phyloP scores from a whole-genome alignment of 345 rosid species.

The Raphanus sativus region DNA sequence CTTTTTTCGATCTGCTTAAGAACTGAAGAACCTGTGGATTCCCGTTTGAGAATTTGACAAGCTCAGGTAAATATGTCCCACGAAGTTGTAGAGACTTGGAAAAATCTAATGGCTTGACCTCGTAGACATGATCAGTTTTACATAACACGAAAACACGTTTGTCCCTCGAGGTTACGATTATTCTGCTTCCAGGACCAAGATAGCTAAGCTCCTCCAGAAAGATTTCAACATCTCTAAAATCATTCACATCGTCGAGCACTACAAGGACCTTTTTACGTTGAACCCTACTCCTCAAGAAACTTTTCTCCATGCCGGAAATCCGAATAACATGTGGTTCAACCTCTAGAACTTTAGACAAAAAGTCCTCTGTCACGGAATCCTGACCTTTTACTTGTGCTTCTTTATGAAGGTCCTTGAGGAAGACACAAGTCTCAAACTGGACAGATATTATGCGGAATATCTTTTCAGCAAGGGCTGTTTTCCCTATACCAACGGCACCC shows the following conservation, averaged over 20 bases:
- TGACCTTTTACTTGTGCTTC: not conserved
- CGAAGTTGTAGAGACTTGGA: not conserved
- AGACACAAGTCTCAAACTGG: conserved; percentile 42
- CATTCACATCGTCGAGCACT: conserved; percentile 36
- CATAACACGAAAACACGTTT: not conserved
- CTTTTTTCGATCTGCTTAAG: not conserved
- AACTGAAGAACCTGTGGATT: conserved; percentile 2
- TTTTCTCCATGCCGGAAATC: not conserved
- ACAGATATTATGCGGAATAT: conserved; percentile 35
- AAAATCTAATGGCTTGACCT: conserved; percentile 32
- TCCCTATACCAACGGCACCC: conserved; percentile 55
- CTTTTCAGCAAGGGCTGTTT: conserved; percentile 49
- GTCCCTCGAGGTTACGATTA: conserved; percentile 24
- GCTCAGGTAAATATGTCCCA: too few species aligned
- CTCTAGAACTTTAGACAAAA: conserved; percentile 1
- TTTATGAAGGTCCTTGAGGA: conserved; percentile 42
- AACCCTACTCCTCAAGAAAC: conserved; percentile 22
- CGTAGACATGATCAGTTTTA: conserved; percentile 24
- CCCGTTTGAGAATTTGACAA: too few species aligned
- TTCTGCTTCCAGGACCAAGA: conserved; percentile 38
- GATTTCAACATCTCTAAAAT: conserved; percentile 21
- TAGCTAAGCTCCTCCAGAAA: conserved; percentile 8
- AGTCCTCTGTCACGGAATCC: conserved; percentile 14
- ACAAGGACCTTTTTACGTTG: conserved; percentile 23
- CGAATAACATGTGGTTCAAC: not conserved